Base-by-base conservation (phyloP, 331 rosid species). In the Pyracantha coccinea region DNA sequence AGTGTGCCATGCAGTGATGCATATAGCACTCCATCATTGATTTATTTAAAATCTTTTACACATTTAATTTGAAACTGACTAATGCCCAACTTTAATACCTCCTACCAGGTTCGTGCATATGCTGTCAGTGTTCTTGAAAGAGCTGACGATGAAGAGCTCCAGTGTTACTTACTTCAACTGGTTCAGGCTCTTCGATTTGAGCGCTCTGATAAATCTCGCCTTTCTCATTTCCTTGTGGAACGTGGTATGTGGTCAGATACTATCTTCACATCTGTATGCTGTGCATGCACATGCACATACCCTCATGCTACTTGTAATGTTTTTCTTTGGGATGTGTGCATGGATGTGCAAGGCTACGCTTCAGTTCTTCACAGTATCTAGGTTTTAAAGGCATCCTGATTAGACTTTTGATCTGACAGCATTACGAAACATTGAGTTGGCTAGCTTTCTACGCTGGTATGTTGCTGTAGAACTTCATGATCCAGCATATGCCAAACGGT, bases 401-500 rank as follows among this genome's bases (percentile, higher is more conserved):
- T 53, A 57, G 71, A 57, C 81, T 62, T 71, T 84, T 72, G 69
- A 73, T 75, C 83, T 79, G 72, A 75, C 96, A 95, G 99, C 99
- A 78, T 82, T 89, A 72, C 17, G 86, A 81, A 95, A 92, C 79
- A 95, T 90, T 78, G 97, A 92, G 85, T 83, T 95, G 72, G 99
- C 99, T 79, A 95, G 99, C 91, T 95, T 95, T 85, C 97, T 95
- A 78, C 99, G 99, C 86, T 95, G 98, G 99, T 95, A 86, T 74
- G 97, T 95, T 77, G 96, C 99, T 65, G 98, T 90, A 77, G 99
- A 95, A 81, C 96, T 95, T 77, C 90, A 88, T 75, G 99, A 95
- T 83, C 99, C 98, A 61, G 87, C 92, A 72, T 90, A 90, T 79
- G 99, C 99, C 70, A 95, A 89, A 78, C 89, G 99, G 71, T 95